phyloP scores from a whole-genome alignment of 2,329 filamentous ascomycete species.

The Alternaria hordeiaustralica region DNA sequence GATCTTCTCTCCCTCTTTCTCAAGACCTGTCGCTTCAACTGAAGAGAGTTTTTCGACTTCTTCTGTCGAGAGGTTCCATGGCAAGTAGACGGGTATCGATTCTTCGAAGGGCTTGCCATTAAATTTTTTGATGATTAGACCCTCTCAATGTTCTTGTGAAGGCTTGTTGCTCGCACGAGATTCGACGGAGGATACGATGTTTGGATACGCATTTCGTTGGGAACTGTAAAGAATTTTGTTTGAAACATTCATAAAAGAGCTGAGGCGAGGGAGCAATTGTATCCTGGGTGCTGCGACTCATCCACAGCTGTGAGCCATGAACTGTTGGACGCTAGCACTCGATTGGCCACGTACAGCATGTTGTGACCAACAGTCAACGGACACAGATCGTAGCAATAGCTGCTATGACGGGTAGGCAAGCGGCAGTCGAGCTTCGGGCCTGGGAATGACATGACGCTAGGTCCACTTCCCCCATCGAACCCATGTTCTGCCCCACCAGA shows the following conservation, averaged over 20 bases:
- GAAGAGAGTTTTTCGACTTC: conserved; percentile 28
- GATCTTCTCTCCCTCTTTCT: conserved; percentile 65
- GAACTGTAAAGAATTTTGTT: not conserved
- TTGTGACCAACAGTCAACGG: not conserved
- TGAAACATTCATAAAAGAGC: not conserved
- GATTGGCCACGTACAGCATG: not conserved
- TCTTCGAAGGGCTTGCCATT: conserved; percentile 27
- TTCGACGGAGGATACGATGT: not conserved
- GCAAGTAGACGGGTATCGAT: conserved; percentile 51
- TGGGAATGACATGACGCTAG: not conserved
- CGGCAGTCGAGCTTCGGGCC: not conserved
- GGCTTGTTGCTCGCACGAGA: not conserved
- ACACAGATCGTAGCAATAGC: not conserved
- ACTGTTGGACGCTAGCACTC: not conserved
- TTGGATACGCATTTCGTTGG: not conserved
- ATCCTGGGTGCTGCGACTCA: not conserved
- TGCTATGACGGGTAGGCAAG: not conserved
- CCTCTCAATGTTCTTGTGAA: not conserved
- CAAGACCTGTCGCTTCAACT: conserved; percentile 62
- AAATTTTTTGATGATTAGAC: conserved; percentile 1
- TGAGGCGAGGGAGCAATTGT: not conserved
- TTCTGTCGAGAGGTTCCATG: conserved; percentile 51
- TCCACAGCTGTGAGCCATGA: not conserved
- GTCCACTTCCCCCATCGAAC: not conserved
- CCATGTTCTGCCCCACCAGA: conserved; percentile 42